Conservation (phyloP, 371 early-diverging fungal species). For the Nematocida ironsii region DNA sequence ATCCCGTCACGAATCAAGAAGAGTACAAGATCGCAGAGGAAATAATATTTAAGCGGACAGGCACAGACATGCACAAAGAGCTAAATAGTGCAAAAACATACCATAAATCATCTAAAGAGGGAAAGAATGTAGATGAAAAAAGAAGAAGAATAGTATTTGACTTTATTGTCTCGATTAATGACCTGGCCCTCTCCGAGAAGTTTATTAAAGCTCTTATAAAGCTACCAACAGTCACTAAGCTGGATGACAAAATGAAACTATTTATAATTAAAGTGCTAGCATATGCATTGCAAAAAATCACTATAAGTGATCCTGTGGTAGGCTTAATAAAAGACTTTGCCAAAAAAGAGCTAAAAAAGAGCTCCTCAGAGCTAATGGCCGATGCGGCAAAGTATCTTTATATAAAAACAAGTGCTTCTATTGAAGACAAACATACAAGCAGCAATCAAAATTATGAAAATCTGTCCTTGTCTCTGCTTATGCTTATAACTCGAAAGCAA, state of each 20-base stretch:
- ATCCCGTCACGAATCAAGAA: constrained; percentile 42
- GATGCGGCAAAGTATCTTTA: constrained; percentile 27
- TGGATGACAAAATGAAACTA: constrained; percentile 7
- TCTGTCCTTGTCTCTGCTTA: constrained; percentile 22
- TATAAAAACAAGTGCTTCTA: background rate
- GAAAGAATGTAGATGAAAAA: constrained; percentile 36
- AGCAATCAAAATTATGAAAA: constrained; percentile 11
- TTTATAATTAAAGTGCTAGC: constrained; percentile 15
- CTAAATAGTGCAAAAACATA: constrained; percentile 5
- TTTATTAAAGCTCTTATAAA: constrained; percentile 22
- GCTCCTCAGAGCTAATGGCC: background rate
- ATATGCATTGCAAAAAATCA: background rate
- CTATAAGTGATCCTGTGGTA: background rate
- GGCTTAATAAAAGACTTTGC: constrained; percentile 11
- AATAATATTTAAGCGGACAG: constrained; percentile 26
- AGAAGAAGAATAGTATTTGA: constrained; percentile 38
- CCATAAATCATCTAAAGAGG: constrained; percentile 31
- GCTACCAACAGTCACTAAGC: constrained; percentile 9
- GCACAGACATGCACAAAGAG: constrained; percentile 17
- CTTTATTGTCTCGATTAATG: constrained; percentile 37
- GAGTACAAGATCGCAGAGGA: constrained; percentile 37
- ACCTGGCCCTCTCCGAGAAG: constrained; percentile 6
- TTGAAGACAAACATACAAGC: background rate
- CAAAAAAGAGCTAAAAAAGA: background rate
- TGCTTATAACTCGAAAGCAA: constrained; percentile 25